Percentiles rank a stretch among this genome's conserved stretches.
Conservation (phyloP, 495 filamentous ascomycete genomes). For the Xylaria intraflava region DNA sequence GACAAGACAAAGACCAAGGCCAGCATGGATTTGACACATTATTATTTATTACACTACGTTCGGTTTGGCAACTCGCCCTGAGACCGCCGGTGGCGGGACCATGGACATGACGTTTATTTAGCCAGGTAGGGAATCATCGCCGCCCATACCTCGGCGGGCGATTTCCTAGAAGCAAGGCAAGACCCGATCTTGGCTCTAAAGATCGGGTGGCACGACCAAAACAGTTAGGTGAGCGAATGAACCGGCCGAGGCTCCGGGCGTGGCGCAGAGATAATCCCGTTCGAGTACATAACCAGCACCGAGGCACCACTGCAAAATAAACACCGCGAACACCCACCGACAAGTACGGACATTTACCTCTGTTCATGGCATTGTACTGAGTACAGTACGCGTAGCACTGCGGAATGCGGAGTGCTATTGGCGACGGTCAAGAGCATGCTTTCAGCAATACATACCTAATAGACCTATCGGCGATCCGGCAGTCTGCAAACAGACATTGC, state of each 20-base stretch:
- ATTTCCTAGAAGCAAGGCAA: slow-evolving; percentile 43
- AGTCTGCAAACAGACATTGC: no score
- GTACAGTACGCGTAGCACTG: no score
- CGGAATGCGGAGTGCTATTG: no score
- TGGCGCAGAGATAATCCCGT: slow-evolving; percentile 12
- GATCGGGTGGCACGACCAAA: slow-evolving; percentile 16
- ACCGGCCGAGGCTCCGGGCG: slow-evolving; percentile 11
- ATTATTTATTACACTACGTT: background rate
- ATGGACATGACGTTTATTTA: slow-evolving; percentile 13
- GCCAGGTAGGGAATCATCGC: slow-evolving; percentile 24
- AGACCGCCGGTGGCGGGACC: background rate
- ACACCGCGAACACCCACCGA: no score
- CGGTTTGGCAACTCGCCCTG: background rate
- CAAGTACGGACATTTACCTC: no score
- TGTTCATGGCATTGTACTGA: no score
- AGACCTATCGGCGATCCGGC: no score
- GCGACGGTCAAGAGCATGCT: no score
- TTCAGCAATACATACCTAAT: no score
- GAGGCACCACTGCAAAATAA: no score
- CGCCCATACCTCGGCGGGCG: slow-evolving; percentile 29
- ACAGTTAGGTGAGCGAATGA: slow-evolving; percentile 11
- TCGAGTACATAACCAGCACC: slow-evolving; percentile 6
- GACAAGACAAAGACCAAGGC: background rate
- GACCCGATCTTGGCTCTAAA: slow-evolving; percentile 20
- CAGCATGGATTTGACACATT: background rate